phyloP scores from a whole-genome alignment of 73 alveolate genomes.

The Stentor roeselii region DNA sequence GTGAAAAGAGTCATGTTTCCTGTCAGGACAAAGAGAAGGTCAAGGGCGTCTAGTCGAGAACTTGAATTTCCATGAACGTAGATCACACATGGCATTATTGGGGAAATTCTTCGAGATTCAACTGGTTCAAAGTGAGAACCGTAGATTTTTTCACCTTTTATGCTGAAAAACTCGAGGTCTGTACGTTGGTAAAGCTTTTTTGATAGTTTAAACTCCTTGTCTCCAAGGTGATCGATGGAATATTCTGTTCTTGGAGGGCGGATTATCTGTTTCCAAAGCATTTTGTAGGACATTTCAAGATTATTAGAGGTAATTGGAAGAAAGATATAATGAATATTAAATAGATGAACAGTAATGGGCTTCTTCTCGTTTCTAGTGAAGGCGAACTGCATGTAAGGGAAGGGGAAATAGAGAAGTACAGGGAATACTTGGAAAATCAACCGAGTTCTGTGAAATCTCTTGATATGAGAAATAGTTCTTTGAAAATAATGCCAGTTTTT shows the following conservation, averaged over 20 bases:
- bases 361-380: background rate
- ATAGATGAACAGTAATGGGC: background rate
- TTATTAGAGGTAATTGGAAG: too few relatives aligned
- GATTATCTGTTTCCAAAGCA: constrained; percentile 86
- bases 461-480: background rate
- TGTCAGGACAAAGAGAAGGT: constrained; percentile 63
- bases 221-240: constrained; percentile 73
- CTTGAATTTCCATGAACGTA: constrained; percentile 93
- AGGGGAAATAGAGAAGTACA: background rate
- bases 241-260: constrained; percentile 91
- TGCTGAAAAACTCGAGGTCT: constrained; percentile 50
- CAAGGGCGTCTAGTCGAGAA: constrained; percentile 87
- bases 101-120: constrained; percentile 63
- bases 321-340: too few relatives aligned
- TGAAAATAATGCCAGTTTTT: background rate
- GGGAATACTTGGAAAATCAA: background rate
- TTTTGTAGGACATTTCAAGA: too few relatives aligned
- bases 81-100: constrained; percentile 76
- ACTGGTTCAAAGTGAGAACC: constrained; percentile 81
- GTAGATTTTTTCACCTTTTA: constrained; percentile 48
- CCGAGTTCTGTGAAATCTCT: background rate
- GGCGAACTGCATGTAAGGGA: background rate
- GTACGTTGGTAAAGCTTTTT: constrained; percentile 47
- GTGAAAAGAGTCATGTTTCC: constrained; percentile 66
- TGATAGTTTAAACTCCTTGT: constrained; percentile 52